Evolutionary conservation across 1,284 basidiomycete species (phyloP), one percentile per base, ranked within the genome.

Genomic region (Thelephora terrestris): DNA sequence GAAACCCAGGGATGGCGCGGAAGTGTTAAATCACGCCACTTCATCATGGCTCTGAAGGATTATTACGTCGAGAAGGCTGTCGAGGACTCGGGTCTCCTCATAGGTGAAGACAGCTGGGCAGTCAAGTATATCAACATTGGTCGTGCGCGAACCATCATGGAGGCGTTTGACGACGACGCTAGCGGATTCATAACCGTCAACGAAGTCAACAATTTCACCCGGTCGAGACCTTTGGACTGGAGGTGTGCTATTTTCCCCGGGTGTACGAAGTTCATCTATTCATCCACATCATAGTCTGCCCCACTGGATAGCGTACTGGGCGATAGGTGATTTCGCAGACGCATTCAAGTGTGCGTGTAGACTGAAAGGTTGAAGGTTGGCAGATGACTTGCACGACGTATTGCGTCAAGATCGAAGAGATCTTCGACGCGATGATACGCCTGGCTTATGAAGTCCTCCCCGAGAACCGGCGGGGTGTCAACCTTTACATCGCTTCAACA

Each of bases 121-220:
- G 55, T 74, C 24, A 59, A 64, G 14, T 71, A 69, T 51, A 68
- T 75, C 53, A 71, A 66, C 48, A 60, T 69, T 6, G 61, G 63
- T 14, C 67, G 69, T 35, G 58, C 73, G 9, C 72, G 72, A 46
- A 64, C 70, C 3, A 70, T 74, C 48, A 52, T 65, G n/a, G 73
- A 76, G 53, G 71, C 73, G 0, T 67, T 75, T 32, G 73, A 75
- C 48, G 72, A 75, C 45, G 74, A 75, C 47, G 71, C 68, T 0
- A 71, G 71, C 0, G 71, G 73, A 0, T 74, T 67, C 48, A 62
- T 71, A 35, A 73, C 68, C 12, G 61, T 75, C 16, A 65, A 67
- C 6, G 73, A 75, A 50, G 68, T 72, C 9, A 76, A 76, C 50
- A 60, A 60, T 5, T 73, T 74, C 39, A 65, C 66, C 1, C 50